Evolutionary conservation across 2,329 filamentous ascomycete species (phyloP), one percentile per base, ranked within the genome.

Genomic region (Aschersonia sp.): DNA sequence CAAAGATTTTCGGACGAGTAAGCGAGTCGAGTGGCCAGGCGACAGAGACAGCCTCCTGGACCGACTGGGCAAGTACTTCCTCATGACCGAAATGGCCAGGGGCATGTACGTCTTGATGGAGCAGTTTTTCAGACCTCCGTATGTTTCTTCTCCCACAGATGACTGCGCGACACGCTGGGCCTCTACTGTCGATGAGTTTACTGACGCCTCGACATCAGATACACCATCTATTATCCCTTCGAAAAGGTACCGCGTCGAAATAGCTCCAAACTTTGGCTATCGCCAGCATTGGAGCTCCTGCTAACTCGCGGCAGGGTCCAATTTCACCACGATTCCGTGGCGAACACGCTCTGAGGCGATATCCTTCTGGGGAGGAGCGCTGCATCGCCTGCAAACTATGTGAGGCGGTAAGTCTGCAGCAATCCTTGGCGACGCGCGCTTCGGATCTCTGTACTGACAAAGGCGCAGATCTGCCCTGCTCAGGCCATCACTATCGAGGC

Each of bases 331-430:
- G 92, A 58, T 98, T 98, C 81, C 86, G 92, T 68, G 92, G 92
- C 65, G 92, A 98, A 69, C 92, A 98, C 72, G 92, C 92, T 56
- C 78, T 98, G 54, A 83, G 92, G 67, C 81, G 92, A 62, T 98
- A 98, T 68, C 92, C 92, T 32, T 94, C 90, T 4, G 92, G 92
- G 56, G 92, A 98, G 72, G 92, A 98, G 74, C 85, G 92, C 58
- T 98, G 92, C 75, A 98, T 98, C 69, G 92, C 92, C 58, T 98
- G 92, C 85, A 98, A 98, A 76, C 82, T 98, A 50, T 98, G 92
- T 72, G 92, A 98, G 72, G 92, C 92, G 58, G 76, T 81, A 67
- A 41, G 64, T 60, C 6, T 39, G 30, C 9, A 14, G 35, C 10
- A 22, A 22, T 22, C 22, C 8, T 22, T 7, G 40, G 10, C 22